phyloP scores from a whole-genome alignment of 768 basidiomycete species.

The Lactarius pseudohatsudake region DNA sequence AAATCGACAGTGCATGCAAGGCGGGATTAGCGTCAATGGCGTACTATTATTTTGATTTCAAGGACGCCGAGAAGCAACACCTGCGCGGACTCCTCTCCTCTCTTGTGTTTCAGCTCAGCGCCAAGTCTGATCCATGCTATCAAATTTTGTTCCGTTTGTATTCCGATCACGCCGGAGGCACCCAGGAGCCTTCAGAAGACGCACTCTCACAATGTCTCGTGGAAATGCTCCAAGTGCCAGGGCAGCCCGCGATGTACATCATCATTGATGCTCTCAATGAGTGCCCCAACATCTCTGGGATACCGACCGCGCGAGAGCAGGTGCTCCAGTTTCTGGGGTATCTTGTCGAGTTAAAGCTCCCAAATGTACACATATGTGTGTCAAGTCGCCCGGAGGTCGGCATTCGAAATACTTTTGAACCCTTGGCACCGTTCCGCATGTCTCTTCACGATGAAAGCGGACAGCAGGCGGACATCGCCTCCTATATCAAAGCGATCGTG shows the following conservation, averaged over 20 bases:
- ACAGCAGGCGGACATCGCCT: no score
- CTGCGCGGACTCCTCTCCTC: constrained; percentile 6
- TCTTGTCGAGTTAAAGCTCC: no score
- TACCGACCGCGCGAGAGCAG: no score
- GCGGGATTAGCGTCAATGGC: constrained; percentile 2
- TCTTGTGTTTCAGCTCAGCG: constrained; percentile 1
- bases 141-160: neutral
- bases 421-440: no score
- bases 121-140: neutral
- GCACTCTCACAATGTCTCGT: constrained; percentile 4
- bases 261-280: neutral
- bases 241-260: neutral
- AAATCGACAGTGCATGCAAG: neutral
- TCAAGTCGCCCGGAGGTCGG: no score
- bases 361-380: no score
- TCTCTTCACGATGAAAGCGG: no score
- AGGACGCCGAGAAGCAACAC: constrained; percentile 3
- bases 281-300: no score
- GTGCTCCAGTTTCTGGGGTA: no score
- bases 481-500: no score
- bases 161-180: neutral
- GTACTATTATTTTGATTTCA: constrained; percentile 15
- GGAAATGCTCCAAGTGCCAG: neutral
- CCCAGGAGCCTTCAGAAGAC: neutral
- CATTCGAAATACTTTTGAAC: no score